These are phyloP conservation scores for Escallonia rubra DNA, from an alignment of 129 eudicot species.

Conservation along the genomic window DNA sequence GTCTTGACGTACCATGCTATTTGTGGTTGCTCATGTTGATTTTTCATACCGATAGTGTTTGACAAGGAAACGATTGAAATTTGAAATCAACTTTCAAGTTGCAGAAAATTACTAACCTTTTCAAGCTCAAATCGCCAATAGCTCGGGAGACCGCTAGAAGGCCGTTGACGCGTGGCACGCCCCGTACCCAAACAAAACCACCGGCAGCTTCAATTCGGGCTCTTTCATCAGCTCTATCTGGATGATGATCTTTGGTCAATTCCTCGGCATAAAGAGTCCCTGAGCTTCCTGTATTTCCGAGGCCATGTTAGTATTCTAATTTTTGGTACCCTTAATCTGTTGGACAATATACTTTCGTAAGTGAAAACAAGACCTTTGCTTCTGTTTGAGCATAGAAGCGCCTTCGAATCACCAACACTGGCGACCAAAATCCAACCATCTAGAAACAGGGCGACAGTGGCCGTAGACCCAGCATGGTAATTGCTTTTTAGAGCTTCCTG, in stretches of 20 bases:
- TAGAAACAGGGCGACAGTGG: slow-evolving; percentile 41
- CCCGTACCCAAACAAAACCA: slow-evolving; percentile 47
- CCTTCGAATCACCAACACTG: slow-evolving; percentile 66
- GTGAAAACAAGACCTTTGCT: neutral
- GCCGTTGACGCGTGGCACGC: slow-evolving; percentile 82
- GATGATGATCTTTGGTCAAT: slow-evolving; percentile 68
- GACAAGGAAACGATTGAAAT: no score
- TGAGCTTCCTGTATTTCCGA: slow-evolving; percentile 9
- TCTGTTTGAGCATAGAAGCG: slow-evolving; percentile 46
- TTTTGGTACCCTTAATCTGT: no score
- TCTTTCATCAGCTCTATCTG: slow-evolving; percentile 72
- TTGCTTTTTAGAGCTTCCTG: slow-evolving; percentile 47
- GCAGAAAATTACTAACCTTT: slow-evolving; percentile 31
- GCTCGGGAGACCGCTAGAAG: slow-evolving; percentile 65
- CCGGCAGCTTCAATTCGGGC: slow-evolving; percentile 62
- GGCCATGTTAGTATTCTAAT: no score
- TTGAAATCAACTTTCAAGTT: no score
- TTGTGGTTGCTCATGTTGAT: no score
- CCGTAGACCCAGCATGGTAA: slow-evolving; percentile 58
- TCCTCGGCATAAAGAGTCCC: slow-evolving; percentile 26
- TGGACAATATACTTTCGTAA: no score
- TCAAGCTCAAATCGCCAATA: slow-evolving; percentile 59
- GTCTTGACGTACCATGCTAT: no score
- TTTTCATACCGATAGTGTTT: no score
- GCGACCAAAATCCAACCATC: slow-evolving; percentile 45